Evolutionary conservation across 1,139 yeast genomes (phyloP).

Genomic region (Geotrichum klebahnii): DNA sequence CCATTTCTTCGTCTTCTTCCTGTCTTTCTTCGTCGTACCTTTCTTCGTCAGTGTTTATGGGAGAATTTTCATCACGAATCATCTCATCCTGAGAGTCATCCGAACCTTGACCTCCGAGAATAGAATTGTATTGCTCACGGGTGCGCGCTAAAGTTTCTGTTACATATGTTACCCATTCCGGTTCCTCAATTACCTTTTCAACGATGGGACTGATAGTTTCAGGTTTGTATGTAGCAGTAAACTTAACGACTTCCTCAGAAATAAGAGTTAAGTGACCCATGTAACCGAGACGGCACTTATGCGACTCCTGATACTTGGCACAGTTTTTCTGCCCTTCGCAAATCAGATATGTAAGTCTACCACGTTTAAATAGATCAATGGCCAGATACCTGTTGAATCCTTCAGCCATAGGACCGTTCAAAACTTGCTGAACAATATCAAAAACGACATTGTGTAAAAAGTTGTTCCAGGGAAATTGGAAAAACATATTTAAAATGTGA

Average conservation of each 20-base stretch:
- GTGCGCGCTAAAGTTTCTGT: slow-evolving; percentile 80
- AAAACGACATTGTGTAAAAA: slow-evolving; percentile 95
- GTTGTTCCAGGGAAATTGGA: slow-evolving; percentile 95
- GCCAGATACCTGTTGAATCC: slow-evolving; percentile 86
- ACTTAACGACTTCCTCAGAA: slow-evolving; percentile 92
- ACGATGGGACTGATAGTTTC: slow-evolving; percentile 57
- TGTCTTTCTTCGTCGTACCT: slow-evolving; percentile 28
- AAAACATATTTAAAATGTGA: slow-evolving; percentile 75
- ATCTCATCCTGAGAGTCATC: slow-evolving; percentile 47
- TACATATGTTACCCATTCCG: slow-evolving; percentile 79
- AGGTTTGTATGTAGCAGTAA: slow-evolving; percentile 70
- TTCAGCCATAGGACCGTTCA: slow-evolving; percentile 93
- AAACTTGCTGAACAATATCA: slow-evolving; percentile 92
- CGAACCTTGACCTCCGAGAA: slow-evolving; percentile 73
- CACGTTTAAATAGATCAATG: slow-evolving; percentile 76
- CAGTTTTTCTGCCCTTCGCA: slow-evolving; percentile 79
- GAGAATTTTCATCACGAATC: slow-evolving; percentile 31
- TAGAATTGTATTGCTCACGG: slow-evolving; percentile 92
- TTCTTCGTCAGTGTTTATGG: slow-evolving; percentile 41
- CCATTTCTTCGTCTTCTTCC: slow-evolving; percentile 48
- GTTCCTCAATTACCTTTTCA: slow-evolving; percentile 52
- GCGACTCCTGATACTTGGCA: slow-evolving; percentile 56
- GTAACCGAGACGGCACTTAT: slow-evolving; percentile 76
- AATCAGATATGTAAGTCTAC: slow-evolving; percentile 71
- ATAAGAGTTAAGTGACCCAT: slow-evolving; percentile 96